Percentiles rank a stretch among this genome's conserved stretches.
Conservation (phyloP, 148 eudicot species). For the Beta vulgaris region DNA sequence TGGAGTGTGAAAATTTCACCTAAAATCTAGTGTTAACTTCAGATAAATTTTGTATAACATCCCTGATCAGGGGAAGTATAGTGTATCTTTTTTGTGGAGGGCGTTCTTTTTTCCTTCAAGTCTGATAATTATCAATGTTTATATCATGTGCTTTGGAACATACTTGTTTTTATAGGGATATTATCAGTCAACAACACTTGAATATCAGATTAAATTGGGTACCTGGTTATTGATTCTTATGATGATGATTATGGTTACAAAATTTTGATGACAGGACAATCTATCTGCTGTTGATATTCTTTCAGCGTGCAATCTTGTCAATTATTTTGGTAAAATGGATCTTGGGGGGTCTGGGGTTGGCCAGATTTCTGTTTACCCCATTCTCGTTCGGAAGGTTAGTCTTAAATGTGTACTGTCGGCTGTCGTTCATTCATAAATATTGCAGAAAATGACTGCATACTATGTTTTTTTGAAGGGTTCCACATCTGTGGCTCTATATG, state of each 20-base stretch:
- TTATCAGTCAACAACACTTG: not conserved
- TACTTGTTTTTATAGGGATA: not conserved
- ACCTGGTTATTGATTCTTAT: not conserved
- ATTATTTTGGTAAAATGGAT: slow-evolving; percentile 98
- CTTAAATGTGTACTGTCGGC: slow-evolving; percentile 9
- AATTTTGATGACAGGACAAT: slow-evolving; percentile 68
- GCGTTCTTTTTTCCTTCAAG: not conserved
- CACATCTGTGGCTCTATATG: slow-evolving; percentile 92
- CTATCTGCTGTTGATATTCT: slow-evolving; percentile 98
- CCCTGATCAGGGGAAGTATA: not conserved
- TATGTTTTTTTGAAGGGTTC: slow-evolving; percentile 53
- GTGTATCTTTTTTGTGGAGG: not conserved
- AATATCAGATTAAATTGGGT: not conserved
- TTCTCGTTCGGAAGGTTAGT: slow-evolving; percentile 88
- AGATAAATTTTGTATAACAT: not conserved
- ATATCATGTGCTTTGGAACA: not conserved
- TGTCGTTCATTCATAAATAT: not conserved
- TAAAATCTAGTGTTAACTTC: not conserved
- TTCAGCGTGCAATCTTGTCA: slow-evolving; percentile 96
- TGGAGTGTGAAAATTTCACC: not conserved
- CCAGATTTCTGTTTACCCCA: slow-evolving; percentile 80
- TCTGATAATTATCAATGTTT: not conserved
- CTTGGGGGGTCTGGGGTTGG: slow-evolving; percentile 99
- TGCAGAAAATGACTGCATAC: slow-evolving; percentile 6
- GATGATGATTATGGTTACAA: slow-evolving; percentile 2